A percentile compares a stretch with the other conserved stretches of the same genome.
phyloP scores from a whole-genome alignment of 1,284 basidiomycete genomes.

The Ustilago hordei region DNA sequence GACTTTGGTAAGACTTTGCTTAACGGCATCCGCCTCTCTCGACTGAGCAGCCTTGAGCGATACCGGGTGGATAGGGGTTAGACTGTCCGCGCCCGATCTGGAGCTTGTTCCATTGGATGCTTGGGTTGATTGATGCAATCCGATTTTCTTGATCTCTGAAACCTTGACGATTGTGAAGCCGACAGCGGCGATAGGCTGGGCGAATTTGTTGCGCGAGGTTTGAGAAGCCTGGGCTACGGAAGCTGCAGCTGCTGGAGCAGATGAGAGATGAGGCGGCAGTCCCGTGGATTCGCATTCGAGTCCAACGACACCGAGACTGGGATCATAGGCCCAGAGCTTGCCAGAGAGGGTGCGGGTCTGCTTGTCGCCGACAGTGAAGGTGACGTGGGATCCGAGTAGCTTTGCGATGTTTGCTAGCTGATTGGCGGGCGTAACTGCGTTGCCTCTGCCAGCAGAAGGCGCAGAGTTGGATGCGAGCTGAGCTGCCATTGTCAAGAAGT shows the following conservation, averaged over 20 bases:
- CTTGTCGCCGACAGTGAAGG: conserved; percentile 45
- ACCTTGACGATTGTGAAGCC: conserved; percentile 65
- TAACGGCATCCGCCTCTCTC: conserved; percentile 54
- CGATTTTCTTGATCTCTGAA: conserved; percentile 56
- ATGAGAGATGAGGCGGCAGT: conserved; percentile 31
- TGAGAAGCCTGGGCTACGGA: conserved; percentile 44
- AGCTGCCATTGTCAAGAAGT: conserved; percentile 18
- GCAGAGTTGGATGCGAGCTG: conserved; percentile 17
- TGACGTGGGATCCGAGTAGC: conserved; percentile 41
- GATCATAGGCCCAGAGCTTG: conserved; percentile 65
- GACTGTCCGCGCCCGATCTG: conserved; percentile 11
- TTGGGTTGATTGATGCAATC: conserved; percentile 24
- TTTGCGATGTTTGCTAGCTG: conserved; percentile 41
- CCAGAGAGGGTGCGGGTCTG: conserved; percentile 46
- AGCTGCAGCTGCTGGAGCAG: conserved; percentile 51
- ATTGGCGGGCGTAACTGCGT: conserved; percentile 17
- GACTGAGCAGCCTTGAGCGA: conserved; percentile 48
- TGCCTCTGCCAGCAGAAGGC: conserved; percentile 21
- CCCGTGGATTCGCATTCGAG: conserved; percentile 54
- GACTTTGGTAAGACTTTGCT: conserved; percentile 51
- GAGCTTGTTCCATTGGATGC: conserved; percentile 16
- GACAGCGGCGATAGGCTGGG: conserved; percentile 27
- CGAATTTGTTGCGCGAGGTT: conserved; percentile 40
- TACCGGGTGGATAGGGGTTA: conserved; percentile 45
- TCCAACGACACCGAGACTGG: conserved; percentile 53